A percentile compares a stretch with the other conserved stretches of the same genome.
phyloP scores from a whole-genome alignment of 306 rosid genomes.

The Potentilla sterilis region DNA sequence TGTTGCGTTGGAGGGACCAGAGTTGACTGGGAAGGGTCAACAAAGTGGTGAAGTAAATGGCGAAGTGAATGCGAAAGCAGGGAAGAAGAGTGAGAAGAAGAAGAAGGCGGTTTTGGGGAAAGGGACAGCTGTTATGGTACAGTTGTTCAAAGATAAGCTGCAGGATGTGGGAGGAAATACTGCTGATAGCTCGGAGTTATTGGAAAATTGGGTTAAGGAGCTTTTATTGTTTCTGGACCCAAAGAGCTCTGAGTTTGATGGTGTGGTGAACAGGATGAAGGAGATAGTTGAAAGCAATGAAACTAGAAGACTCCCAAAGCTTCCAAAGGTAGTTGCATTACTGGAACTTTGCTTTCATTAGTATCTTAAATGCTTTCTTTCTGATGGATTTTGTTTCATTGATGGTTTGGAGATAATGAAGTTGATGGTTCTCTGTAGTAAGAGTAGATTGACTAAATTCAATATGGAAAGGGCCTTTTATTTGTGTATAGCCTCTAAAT shows the following conservation, averaged over 20 bases:
- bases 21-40: constrained; percentile 42
- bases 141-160: constrained; percentile 67
- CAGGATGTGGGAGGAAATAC: constrained; percentile 31
- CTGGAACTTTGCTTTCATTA: background rate
- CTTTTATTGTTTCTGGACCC: constrained; percentile 59
- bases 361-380: background rate
- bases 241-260: constrained; percentile 45
- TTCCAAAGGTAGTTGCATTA: constrained; percentile 70
- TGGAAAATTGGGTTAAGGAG: constrained; percentile 50
- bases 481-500: background rate
- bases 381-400: background rate
- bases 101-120: constrained; percentile 76
- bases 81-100: constrained; percentile 63
- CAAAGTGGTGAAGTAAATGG: constrained; percentile 37
- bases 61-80: constrained; percentile 43
- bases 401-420: background rate
- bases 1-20: constrained; percentile 51
- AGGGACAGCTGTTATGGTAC: constrained; percentile 62
- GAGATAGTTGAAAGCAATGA: constrained; percentile 87
- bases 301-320: constrained; percentile 89
- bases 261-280: constrained; percentile 57
- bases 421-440: background rate
- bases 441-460: background rate
- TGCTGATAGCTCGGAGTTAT: constrained; percentile 32
- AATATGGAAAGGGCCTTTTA: background rate